A percentile compares a stretch with the other conserved stretches of the same genome.
These are phyloP conservation scores for Ceratocystis lukuohia DNA, from an alignment of 2,329 filamentous ascomycete species.

Conservation along the genomic window DNA sequence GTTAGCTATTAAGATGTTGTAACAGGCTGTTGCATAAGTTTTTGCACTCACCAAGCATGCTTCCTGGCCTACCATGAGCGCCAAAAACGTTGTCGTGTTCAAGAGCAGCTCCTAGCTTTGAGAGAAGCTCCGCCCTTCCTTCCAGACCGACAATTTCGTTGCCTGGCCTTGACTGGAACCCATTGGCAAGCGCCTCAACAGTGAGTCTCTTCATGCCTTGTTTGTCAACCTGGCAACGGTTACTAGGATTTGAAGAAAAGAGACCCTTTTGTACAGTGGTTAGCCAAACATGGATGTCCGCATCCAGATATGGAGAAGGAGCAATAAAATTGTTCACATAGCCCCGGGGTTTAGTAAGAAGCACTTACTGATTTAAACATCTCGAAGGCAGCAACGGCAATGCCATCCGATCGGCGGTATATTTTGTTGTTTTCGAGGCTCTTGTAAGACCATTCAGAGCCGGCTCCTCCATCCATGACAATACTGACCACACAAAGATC, in stretches of 20 bases:
- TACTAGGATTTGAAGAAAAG: slow-evolving; percentile 69
- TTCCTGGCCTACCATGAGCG: slow-evolving; percentile 69
- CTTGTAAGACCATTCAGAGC: slow-evolving; percentile 83
- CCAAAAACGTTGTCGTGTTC: slow-evolving; percentile 76
- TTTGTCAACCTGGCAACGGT: slow-evolving; percentile 84
- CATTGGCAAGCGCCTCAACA: slow-evolving; percentile 59
- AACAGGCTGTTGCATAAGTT: not conserved
- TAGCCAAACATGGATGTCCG: not conserved
- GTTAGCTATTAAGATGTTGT: slow-evolving; percentile 11
- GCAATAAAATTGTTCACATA: no score
- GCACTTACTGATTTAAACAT: slow-evolving; percentile 69
- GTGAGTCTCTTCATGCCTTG: slow-evolving; percentile 63
- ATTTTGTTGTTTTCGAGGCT: slow-evolving; percentile 73
- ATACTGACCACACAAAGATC: slow-evolving; percentile 72
- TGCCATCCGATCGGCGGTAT: slow-evolving; percentile 75
- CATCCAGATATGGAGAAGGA: not conserved
- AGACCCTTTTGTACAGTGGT: slow-evolving; percentile 39
- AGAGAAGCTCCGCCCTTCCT: slow-evolving; percentile 66
- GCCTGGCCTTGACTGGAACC: slow-evolving; percentile 66
- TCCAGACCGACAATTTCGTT: slow-evolving; percentile 78
- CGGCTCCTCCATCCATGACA: slow-evolving; percentile 75
- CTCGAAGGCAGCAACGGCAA: slow-evolving; percentile 63
- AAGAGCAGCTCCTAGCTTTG: slow-evolving; percentile 62
- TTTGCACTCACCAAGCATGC: slow-evolving; percentile 64
- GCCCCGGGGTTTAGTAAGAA: no score